A percentile compares a stretch with the other conserved stretches of the same genome.
Conservation (phyloP, 2,329 filamentous ascomycete species). For the Calonectria crousiana region DNA sequence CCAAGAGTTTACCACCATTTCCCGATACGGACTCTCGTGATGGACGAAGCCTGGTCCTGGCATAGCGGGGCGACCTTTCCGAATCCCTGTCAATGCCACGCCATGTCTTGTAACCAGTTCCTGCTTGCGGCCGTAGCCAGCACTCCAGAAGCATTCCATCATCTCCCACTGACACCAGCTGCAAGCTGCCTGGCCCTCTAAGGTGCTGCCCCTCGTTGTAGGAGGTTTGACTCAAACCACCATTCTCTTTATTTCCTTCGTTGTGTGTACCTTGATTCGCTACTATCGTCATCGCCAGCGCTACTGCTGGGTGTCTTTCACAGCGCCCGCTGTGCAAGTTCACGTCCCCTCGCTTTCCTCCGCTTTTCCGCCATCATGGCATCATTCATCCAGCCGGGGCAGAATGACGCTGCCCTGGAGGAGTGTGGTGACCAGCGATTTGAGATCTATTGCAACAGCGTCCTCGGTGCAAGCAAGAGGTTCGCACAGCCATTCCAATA, state of each 20-base stretch:
- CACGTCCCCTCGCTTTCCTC: slow-evolving; percentile 9
- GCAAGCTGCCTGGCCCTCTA: not conserved
- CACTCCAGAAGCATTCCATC: slow-evolving; percentile 4
- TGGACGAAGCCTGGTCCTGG: not conserved
- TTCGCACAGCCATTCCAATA: slow-evolving; percentile 13
- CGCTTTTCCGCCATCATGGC: slow-evolving; percentile 15
- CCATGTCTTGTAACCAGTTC: slow-evolving; percentile 5
- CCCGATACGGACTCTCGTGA: slow-evolving; percentile 5
- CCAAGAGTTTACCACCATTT: not conserved
- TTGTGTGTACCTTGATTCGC: not conserved
- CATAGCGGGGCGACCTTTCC: not conserved
- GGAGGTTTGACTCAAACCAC: slow-evolving; percentile 1
- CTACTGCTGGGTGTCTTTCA: not conserved
- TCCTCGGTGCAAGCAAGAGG: not conserved
- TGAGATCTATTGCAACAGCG: slow-evolving; percentile 23
- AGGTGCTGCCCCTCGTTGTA: not conserved
- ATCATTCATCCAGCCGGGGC: slow-evolving; percentile 25
- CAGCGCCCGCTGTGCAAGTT: slow-evolving; percentile 11
- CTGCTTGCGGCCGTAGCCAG: not conserved
- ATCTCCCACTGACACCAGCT: slow-evolving; percentile 3
- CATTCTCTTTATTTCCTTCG: not conserved
- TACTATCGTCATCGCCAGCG: not conserved
- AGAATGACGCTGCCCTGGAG: slow-evolving; percentile 8
- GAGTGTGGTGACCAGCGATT: slow-evolving; percentile 14
- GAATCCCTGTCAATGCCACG: not conserved